Percentiles rank a stretch among this genome's conserved stretches.
Evolutionary conservation across 257 asterid genomes (phyloP).

Genomic region (Ajuga chamaepitys): DNA sequence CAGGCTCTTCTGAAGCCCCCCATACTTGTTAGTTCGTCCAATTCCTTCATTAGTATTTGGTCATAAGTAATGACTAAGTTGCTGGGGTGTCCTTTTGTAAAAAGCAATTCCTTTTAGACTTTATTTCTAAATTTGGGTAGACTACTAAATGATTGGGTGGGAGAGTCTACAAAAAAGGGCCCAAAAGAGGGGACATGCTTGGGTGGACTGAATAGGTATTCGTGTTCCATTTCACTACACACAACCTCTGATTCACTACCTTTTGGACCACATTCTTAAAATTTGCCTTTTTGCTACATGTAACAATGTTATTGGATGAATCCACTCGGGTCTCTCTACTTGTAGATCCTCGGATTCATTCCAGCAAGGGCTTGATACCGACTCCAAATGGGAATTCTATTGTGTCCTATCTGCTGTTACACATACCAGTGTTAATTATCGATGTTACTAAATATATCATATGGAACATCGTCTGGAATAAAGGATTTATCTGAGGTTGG

Average conservation of each 20-base stretch:
- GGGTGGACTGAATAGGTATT: conserved; percentile 17
- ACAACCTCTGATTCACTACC: background rate
- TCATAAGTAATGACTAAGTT: no score
- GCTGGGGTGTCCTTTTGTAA: no score
- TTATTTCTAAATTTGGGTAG: background rate
- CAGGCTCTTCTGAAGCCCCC: conserved; percentile 15
- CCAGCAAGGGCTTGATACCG: no score
- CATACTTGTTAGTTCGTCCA: background rate
- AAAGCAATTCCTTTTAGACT: no score
- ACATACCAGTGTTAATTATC: no score
- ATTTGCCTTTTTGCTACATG: background rate
- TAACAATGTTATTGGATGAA: conserved; percentile 4
- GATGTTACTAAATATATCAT: no score
- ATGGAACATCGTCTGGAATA: no score
- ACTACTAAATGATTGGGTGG: background rate
- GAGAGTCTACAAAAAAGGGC: background rate
- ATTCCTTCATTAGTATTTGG: background rate
- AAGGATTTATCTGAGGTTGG: no score
- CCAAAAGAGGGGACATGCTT: background rate
- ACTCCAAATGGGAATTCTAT: no score
- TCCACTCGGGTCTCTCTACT: background rate
- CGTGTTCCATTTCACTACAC: conserved; percentile 28
- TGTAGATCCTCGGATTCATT: background rate
- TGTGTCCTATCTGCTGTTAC: no score
- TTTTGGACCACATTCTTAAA: conserved; percentile 5